Evolutionary conservation across 768 basidiomycete genomes (phyloP).

Genomic region (Rubroboletus satanas): DNA sequence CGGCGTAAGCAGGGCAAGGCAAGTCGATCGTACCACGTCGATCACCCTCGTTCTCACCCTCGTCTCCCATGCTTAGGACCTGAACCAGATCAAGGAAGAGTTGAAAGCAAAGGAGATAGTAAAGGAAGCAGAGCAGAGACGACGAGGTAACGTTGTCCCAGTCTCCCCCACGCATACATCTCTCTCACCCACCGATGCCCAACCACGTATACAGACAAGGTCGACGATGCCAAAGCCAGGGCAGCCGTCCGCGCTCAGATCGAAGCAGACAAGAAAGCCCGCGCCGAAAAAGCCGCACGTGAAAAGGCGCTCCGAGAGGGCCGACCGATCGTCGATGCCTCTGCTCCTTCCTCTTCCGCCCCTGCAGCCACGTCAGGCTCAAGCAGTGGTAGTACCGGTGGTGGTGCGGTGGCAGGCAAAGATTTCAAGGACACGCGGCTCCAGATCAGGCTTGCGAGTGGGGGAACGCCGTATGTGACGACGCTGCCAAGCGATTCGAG

Average conservation of each 20-base stretch:
- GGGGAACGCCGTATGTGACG: slow-evolving; percentile 74
- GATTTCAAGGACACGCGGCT: slow-evolving; percentile 87
- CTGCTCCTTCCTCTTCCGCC: slow-evolving; percentile 24
- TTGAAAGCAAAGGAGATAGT: slow-evolving; percentile 72
- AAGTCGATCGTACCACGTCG: fast-evolving
- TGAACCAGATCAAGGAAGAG: slow-evolving; percentile 70
- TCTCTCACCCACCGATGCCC: background rate
- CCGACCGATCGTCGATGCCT: slow-evolving; percentile 36
- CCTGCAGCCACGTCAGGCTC: slow-evolving; percentile 36
- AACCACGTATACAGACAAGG: slow-evolving; percentile 59
- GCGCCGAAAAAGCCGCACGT: slow-evolving; percentile 81
- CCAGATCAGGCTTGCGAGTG: slow-evolving; percentile 82
- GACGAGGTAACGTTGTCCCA: slow-evolving; percentile 50
- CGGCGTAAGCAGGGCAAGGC: slow-evolving; percentile 85
- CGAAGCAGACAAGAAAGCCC: slow-evolving; percentile 85
- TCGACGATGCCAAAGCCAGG: slow-evolving; percentile 80
- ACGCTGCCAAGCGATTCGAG: slow-evolving; percentile 77
- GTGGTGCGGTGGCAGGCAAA: slow-evolving; percentile 47
- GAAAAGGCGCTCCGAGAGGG: slow-evolving; percentile 94
- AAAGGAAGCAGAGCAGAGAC: slow-evolving; percentile 80
- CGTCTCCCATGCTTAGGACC: slow-evolving; percentile 46
- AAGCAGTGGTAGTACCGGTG: slow-evolving; percentile 15
- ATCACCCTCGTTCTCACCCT: background rate
- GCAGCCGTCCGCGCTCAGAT: slow-evolving; percentile 92
- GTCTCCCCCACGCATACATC: background rate